A percentile compares a stretch with the other conserved stretches of the same genome.
phyloP scores from a whole-genome alignment of 441 rosid species.

The Jatropha podagrica region DNA sequence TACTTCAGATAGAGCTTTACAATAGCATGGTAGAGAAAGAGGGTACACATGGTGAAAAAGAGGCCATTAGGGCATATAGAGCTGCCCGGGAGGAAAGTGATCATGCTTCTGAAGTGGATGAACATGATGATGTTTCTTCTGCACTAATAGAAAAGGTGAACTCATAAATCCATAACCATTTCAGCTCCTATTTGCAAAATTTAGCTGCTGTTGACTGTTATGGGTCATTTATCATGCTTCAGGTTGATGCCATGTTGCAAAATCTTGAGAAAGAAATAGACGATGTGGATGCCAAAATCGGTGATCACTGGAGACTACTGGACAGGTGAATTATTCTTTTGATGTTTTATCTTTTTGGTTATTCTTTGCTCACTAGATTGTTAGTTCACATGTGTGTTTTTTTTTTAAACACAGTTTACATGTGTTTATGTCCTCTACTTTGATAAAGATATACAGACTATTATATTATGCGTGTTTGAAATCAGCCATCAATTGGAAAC shows the following conservation, averaged over 20 bases:
- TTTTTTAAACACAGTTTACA: neutral
- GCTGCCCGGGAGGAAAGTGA: conserved; percentile 70
- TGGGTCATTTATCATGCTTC: conserved; percentile 15
- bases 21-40: conserved; percentile 73
- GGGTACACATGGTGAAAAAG: conserved; percentile 59
- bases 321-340: conserved; percentile 54
- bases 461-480: neutral
- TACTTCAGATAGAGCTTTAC: conserved; percentile 66
- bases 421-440: neutral
- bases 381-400: too few relatives aligned
- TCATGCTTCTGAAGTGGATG: conserved; percentile 44
- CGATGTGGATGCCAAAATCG: conserved; percentile 75
- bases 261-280: conserved; percentile 93
- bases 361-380: neutral
- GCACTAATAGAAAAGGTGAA: conserved; percentile 73
- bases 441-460: neutral
- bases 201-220: conserved; percentile 20
- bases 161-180: neutral
- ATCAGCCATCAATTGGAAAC: neutral
- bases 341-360: neutral
- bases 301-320: conserved; percentile 75
- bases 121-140: conserved; percentile 64
- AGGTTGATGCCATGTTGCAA: conserved; percentile 88
- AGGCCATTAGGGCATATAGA: conserved; percentile 64
- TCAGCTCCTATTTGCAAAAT: neutral